These are phyloP conservation scores for Hibiscus syriacus DNA, from an alignment of 345 rosid species.

Conservation along the genomic window DNA sequence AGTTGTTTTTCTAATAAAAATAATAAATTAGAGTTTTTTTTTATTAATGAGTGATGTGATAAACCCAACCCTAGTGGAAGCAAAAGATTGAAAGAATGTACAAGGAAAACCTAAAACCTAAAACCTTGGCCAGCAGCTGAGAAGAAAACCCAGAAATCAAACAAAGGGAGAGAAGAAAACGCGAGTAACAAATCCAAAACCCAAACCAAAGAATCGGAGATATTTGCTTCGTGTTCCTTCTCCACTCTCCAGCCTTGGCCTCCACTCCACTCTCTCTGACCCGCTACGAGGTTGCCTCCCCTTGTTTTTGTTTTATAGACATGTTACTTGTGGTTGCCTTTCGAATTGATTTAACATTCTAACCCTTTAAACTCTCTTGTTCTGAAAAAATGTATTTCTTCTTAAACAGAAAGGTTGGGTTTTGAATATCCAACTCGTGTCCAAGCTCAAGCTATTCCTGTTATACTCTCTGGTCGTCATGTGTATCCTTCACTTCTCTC, in stretches of 20 bases:
- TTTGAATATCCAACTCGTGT: constrained; percentile 74
- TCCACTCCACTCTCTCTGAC: constrained; percentile 44
- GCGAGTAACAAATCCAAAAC: no score
- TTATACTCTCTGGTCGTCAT: constrained; percentile 84
- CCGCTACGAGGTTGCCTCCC: constrained; percentile 58
- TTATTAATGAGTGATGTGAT: no score
- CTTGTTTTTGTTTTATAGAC: neutral
- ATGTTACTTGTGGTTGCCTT: neutral
- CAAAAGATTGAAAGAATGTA: no score
- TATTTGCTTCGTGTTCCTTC: no score
- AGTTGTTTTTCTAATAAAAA: no score
- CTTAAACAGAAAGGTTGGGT: constrained; percentile 70
- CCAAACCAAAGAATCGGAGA: no score
- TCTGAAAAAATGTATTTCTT: neutral
- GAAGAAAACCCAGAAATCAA: neutral
- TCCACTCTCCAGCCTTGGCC: constrained; percentile 63
- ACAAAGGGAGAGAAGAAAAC: neutral
- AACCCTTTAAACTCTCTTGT: neutral
- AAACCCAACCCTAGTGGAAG: no score
- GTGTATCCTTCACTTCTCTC: constrained; percentile 50
- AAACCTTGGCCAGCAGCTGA: neutral
- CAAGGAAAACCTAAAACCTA: neutral
- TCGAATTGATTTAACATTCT: neutral
- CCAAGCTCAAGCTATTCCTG: constrained; percentile 92
- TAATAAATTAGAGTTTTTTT: no score